Base-by-base conservation (phyloP, 2,329 filamentous ascomycete genomes). In the Colletotrichum melonis region DNA sequence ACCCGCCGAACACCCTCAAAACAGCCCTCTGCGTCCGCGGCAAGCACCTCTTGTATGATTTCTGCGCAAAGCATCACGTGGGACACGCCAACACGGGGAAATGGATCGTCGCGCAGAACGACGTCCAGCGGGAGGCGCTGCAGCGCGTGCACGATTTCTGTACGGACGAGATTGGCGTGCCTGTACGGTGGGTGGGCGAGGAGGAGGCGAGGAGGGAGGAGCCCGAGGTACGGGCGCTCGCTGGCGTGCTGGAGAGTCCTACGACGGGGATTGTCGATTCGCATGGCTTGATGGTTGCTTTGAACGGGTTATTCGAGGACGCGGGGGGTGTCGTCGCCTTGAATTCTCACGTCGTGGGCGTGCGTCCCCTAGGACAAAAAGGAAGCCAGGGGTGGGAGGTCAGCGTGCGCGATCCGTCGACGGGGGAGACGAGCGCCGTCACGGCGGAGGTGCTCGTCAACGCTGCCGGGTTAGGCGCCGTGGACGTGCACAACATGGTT, bases 101-200 rank as follows among this genome's bases (percentile, higher is more conserved):
- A 86, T 98, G 96, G 95, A 93, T 98, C 78, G 94, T 98, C 1
- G 96, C 96, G 1, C 97, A 98, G 85, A 93, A 91, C 65, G 87
- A 87, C 1, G 84, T 84, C 59, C 94, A 98, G 85, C 88, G 90
- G 80, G 87, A 85, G n/a, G 90, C 90, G 57, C 89, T 89, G 2
- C 83, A 91, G 76, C 81, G 79, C 24, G 82, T 93, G 24, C 83
- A 88, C 75, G 79, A 79, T 11, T 84, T 88, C 63, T 89, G 85
- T 75, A 73, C 78, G 1, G 75, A 76, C 1, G 77, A 77, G 1
- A 78, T 84, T n/a, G 80, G 77, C 77, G 92, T 97, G 0, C 94
- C 95, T 0, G 93, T 92, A 46, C 86, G 91, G 8, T 97, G 95
- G 84, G 83, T 98, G 1, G 81, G 87, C 1, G 79, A 80, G 2